Percentiles rank a stretch among this genome's conserved stretches.
These are phyloP conservation scores for Aspergillus leporis DNA, from an alignment of 495 filamentous ascomycete species.

Conservation along the genomic window DNA sequence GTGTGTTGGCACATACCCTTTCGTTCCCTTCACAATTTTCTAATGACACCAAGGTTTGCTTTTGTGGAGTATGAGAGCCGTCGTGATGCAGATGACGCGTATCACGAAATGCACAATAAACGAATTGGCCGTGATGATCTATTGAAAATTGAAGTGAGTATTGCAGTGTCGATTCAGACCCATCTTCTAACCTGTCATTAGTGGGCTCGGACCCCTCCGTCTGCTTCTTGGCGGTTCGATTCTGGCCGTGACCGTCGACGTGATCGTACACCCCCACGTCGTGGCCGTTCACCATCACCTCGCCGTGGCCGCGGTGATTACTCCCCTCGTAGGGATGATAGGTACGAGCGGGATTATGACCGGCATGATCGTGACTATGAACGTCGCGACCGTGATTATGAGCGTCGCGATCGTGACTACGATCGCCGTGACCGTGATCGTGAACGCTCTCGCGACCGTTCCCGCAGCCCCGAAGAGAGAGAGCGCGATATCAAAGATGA, in stretches of 20 bases:
- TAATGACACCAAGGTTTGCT: conserved; percentile 68
- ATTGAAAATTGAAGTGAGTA: conserved; percentile 91
- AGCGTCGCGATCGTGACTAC: conserved; percentile 69
- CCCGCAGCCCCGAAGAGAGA: conserved; percentile 69
- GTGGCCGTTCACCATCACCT: conserved; percentile 70
- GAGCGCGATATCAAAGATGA: conserved; percentile 69
- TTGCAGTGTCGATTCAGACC: neutral
- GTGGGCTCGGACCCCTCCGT: conserved; percentile 99
- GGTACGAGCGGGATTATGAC: conserved; percentile 73
- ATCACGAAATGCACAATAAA: conserved; percentile 99
- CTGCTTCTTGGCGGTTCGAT: conserved; percentile 98
- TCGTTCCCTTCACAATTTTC: conserved; percentile 16
- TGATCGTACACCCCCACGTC: conserved; percentile 79
- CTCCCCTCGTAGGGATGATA: conserved; percentile 88
- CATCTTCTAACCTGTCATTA: conserved; percentile 32
- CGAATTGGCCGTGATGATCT: conserved; percentile 94
- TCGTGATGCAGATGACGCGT: conserved; percentile 98
- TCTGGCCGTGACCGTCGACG: conserved; percentile 75
- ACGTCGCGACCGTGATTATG: conserved; percentile 69
- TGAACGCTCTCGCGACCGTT: conserved; percentile 73
- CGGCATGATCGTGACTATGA: conserved; percentile 68
- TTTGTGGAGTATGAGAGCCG: conserved; percentile 99
- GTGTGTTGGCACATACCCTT: conserved; percentile 59
- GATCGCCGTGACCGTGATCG: conserved; percentile 59
- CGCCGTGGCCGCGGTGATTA: conserved; percentile 78